Percentiles rank a stretch among this genome's conserved stretches.
phyloP scores from a whole-genome alignment of 169 alveolate genomes.

The Pseudocohnilembus persalinus region DNA sequence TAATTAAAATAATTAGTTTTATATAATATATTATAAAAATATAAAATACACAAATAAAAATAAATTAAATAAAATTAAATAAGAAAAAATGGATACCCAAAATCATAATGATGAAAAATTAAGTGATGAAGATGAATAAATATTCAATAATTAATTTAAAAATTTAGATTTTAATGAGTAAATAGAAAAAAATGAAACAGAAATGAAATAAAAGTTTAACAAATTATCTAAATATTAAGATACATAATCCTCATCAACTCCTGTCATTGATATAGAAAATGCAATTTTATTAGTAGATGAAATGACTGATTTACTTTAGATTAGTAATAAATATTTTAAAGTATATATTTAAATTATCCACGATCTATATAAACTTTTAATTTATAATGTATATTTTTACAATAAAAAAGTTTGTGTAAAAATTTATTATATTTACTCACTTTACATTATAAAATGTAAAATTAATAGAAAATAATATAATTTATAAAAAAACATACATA shows the following conservation, averaged over 20 bases:
- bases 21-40: too few species aligned
- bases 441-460: too few species aligned
- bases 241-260: neutral
- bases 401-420: too few species aligned
- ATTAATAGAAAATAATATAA: too few species aligned
- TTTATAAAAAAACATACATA: too few species aligned
- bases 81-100: neutral
- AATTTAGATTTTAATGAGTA: neutral
- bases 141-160: too few species aligned
- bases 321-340: neutral
- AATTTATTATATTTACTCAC: too few species aligned
- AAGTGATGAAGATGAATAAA: neutral
- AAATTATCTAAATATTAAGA: neutral
- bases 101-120: neutral
- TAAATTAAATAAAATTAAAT: too few species aligned
- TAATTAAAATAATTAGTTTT: too few species aligned
- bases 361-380: too few species aligned
- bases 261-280: neutral
- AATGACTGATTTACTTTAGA: neutral
- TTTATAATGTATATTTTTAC: too few species aligned
- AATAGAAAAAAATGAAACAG: neutral
- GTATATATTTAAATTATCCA: neutral
- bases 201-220: neutral
- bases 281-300: neutral
- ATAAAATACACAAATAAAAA: too few species aligned